These are phyloP conservation scores for Irineochytrium annulatum DNA, from an alignment of 192 early-diverging fungal species.

Conservation along the genomic window DNA sequence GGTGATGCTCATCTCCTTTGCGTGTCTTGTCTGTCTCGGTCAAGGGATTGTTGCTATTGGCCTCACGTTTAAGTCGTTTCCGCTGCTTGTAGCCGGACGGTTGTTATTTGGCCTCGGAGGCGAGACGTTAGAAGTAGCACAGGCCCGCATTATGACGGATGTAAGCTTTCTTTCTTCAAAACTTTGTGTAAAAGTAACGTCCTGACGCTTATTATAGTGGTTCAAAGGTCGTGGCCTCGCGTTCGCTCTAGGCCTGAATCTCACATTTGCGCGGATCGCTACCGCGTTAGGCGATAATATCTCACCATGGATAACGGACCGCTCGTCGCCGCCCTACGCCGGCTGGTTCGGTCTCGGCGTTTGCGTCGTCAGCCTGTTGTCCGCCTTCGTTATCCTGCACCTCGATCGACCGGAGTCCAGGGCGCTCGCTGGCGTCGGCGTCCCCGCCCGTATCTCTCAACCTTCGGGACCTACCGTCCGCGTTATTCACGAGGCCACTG, in stretches of 20 bases:
- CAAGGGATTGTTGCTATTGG: constrained; percentile 47
- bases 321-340: constrained; percentile 23
- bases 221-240: constrained; percentile 55
- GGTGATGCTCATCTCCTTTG: constrained; percentile 43
- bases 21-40: constrained; percentile 42
- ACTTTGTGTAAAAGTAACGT: neutral
- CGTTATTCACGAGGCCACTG: neutral
- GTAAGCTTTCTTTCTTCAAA: neutral
- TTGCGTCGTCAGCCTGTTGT: constrained; percentile 39
- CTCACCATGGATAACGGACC: constrained; percentile 44
- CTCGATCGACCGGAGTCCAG: constrained; percentile 47
- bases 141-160: constrained; percentile 51
- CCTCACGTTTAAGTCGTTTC: constrained; percentile 34
- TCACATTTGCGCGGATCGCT: constrained; percentile 49
- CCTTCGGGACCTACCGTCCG: too few relatives aligned
- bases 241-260: constrained; percentile 54
- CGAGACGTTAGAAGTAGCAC: constrained; percentile 58
- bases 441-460: too few relatives aligned
- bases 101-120: constrained; percentile 63
- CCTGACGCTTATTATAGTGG: constrained; percentile 40
- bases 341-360: constrained; percentile 52
- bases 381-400: constrained; percentile 29
- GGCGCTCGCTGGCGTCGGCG: constrained; percentile 37
- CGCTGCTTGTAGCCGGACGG: constrained; percentile 47
- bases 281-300: constrained; percentile 59